Conservation (phyloP, 1,284 basidiomycete species). For the Sanghuangporus baumii region DNA sequence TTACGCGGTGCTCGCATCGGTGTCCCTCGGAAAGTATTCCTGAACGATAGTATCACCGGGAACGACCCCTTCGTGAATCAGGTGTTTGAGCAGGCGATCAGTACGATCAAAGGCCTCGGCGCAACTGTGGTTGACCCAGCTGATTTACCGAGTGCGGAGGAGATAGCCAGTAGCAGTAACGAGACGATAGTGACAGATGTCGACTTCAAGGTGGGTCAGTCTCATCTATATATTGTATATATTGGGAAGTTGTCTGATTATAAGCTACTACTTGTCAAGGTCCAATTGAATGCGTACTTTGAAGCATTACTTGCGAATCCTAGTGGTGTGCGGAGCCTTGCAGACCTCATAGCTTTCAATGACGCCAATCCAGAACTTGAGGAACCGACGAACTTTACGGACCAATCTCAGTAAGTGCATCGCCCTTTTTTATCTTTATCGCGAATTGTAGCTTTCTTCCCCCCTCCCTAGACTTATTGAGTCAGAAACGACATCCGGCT, state of each 20-base stretch:
- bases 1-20: slow-evolving; percentile 55
- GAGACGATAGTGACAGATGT: slow-evolving; percentile 47
- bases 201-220: slow-evolving; percentile 48
- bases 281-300: slow-evolving; percentile 47
- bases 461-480: slow-evolving; percentile 37
- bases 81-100: slow-evolving; percentile 46
- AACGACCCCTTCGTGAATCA: slow-evolving; percentile 39
- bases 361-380: slow-evolving; percentile 43
- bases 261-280: slow-evolving; percentile 26
- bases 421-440: slow-evolving; percentile 4
- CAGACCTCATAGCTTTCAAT: slow-evolving; percentile 53
- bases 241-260: neutral
- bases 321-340: slow-evolving; percentile 47
- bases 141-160: slow-evolving; percentile 50
- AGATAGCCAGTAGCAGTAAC: slow-evolving; percentile 43
- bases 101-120: slow-evolving; percentile 43
- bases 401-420: slow-evolving; percentile 37
- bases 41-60: slow-evolving; percentile 37
- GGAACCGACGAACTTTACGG: slow-evolving; percentile 40
- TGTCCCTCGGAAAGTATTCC: slow-evolving; percentile 43
- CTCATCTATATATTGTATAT: neutral
- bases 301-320: slow-evolving; percentile 40
- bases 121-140: slow-evolving; percentile 60
- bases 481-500: slow-evolving; percentile 41
- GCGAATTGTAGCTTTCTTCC: neutral